These are phyloP conservation scores for Punica granatum DNA, from an alignment of 345 rosid species.

Conservation along the genomic window DNA sequence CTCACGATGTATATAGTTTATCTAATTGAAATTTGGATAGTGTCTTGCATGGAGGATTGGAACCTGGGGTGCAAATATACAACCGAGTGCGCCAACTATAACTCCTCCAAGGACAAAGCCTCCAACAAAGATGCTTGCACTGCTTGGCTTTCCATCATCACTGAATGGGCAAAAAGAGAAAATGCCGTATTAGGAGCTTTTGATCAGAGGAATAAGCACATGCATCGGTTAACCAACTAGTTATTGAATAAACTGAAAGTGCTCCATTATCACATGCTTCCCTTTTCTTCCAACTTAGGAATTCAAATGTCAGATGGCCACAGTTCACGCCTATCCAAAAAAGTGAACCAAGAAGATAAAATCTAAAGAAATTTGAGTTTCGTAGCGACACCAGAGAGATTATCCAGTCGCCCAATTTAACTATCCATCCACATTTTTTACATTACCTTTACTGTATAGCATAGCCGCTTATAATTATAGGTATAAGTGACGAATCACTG, in stretches of 20 bases:
- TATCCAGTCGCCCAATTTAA: background rate
- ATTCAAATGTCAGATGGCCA: background rate
- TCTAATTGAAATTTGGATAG: background rate
- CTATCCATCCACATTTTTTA: background rate
- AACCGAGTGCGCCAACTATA: constrained; percentile 86
- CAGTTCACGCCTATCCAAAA: background rate
- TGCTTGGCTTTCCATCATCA: constrained; percentile 52
- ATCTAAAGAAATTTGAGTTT: background rate
- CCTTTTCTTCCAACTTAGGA: background rate
- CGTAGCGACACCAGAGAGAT: background rate
- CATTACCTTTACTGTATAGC: background rate
- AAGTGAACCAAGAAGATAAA: background rate
- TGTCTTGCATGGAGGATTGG: constrained; percentile 1
- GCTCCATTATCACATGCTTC: background rate
- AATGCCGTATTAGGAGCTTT: background rate
- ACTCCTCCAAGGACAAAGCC: constrained; percentile 89
- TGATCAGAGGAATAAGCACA: background rate
- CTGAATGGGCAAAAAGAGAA: constrained; percentile 28
- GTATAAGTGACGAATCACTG: background rate
- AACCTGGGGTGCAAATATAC: constrained; percentile 95
- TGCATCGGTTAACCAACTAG: background rate
- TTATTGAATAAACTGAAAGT: background rate
- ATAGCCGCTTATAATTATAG: background rate
- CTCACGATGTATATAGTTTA: background rate
- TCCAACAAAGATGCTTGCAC: constrained; percentile 66